phyloP scores from a whole-genome alignment of 129 eudicot species.

The Apium graveolens region DNA sequence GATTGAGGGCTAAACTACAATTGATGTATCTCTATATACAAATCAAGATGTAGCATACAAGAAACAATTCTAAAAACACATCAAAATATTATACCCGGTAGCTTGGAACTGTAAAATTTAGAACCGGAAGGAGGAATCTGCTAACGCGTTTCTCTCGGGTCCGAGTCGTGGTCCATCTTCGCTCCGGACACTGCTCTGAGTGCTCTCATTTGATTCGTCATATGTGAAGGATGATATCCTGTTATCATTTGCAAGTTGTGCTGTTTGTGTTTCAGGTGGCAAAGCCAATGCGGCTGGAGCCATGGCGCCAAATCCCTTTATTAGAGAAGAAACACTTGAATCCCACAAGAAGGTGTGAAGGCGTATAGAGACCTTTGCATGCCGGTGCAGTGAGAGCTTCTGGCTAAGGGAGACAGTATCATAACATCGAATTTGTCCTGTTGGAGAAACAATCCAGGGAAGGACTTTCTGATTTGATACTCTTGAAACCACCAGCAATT shows the following conservation, averaged over 20 bases:
- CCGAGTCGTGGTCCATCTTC: slow-evolving; percentile 20
- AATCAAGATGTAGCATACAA: background rate
- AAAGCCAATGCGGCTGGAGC: slow-evolving; percentile 19
- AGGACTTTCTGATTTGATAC: slow-evolving; percentile 70
- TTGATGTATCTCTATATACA: background rate
- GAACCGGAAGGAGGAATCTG: slow-evolving; percentile 66
- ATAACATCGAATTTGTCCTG: slow-evolving; percentile 73
- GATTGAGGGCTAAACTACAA: background rate
- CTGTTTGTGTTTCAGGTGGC: slow-evolving; percentile 26
- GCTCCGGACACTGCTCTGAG: slow-evolving; percentile 1
- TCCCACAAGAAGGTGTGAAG: slow-evolving; percentile 71
- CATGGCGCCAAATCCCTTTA: slow-evolving; percentile 26
- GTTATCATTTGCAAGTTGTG: slow-evolving; percentile 28
- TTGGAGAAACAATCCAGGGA: slow-evolving; percentile 86
- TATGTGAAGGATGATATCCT: slow-evolving; percentile 20
- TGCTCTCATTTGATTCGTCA: slow-evolving; percentile 8
- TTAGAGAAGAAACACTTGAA: slow-evolving; percentile 24
- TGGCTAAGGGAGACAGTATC: slow-evolving; percentile 93
- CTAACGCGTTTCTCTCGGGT: slow-evolving; percentile 59
- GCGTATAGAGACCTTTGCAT: slow-evolving; percentile 47
- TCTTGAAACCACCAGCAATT: slow-evolving; percentile 56
- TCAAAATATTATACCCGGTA: slow-evolving; percentile 42
- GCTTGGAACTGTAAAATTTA: slow-evolving; percentile 51
- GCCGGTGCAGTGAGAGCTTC: slow-evolving; percentile 76
- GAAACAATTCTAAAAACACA: background rate